phyloP scores from a whole-genome alignment of 805 yeast species.

The Metschnikowia shivogae region DNA sequence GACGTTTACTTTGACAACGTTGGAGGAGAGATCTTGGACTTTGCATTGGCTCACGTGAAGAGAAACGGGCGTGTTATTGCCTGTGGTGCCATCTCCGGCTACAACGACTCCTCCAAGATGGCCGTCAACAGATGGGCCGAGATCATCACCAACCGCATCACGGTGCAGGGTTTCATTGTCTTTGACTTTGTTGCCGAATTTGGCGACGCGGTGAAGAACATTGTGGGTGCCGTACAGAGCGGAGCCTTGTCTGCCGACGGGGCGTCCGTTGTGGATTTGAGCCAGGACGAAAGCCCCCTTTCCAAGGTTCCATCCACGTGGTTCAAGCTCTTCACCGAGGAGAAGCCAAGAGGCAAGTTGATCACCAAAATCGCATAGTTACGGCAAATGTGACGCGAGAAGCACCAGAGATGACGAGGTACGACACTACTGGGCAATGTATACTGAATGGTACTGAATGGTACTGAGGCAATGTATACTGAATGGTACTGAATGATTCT shows the following conservation, averaged over 20 bases:
- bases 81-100: slow-evolving; percentile 63
- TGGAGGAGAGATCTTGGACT: slow-evolving; percentile 56
- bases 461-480: too few relatives aligned
- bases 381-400: too few relatives aligned
- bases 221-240: slow-evolving; percentile 32
- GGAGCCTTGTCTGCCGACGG: slow-evolving; percentile 41
- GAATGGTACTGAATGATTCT: too few relatives aligned
- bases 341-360: slow-evolving; percentile 18
- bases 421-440: too few relatives aligned
- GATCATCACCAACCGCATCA: slow-evolving; percentile 49
- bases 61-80: slow-evolving; percentile 45
- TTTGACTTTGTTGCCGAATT: slow-evolving; percentile 39
- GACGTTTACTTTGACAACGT: slow-evolving; percentile 60
- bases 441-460: too few relatives aligned
- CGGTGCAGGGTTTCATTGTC: slow-evolving; percentile 51
- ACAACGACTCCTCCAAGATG: slow-evolving; percentile 40
- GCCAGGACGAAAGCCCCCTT: slow-evolving; percentile 25
- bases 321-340: slow-evolving; percentile 18
- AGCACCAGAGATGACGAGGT: too few relatives aligned
- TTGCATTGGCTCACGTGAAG: slow-evolving; percentile 37
- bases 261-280: slow-evolving; percentile 36
- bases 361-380: slow-evolving; percentile 12
- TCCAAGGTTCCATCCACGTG: slow-evolving; percentile 14
- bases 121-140: slow-evolving; percentile 38
- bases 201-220: slow-evolving; percentile 32